Base-by-base conservation (phyloP, 1,284 basidiomycete species). In the Puccinia coronata region DNA sequence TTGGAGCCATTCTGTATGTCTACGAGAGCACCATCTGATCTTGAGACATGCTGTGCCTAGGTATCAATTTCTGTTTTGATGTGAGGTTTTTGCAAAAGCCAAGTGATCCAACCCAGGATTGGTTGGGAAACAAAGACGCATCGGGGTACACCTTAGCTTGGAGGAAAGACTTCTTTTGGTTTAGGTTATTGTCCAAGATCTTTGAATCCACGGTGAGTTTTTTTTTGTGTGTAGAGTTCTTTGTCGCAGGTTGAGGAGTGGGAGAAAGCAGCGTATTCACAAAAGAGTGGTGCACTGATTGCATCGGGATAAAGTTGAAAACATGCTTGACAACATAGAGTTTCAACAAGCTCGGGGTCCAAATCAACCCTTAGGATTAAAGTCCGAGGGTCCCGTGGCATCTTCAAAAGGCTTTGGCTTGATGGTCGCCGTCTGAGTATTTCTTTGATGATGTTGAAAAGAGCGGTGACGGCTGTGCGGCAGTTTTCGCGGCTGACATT, bases 11-110 rank as follows among this genome's bases (percentile, higher is more conserved):
- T n/a, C n/a, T n/a, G n/a, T n/a, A n/a, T n/a, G n/a, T n/a, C n/a
- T n/a, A n/a, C n/a, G n/a, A n/a, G n/a, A n/a, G n/a, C n/a, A n/a
- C n/a, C n/a, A n/a, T n/a, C n/a, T n/a, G n/a, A n/a, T n/a, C n/a
- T n/a, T n/a, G n/a, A n/a, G n/a, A n/a, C n/a, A n/a, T n/a, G n/a
- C n/a, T n/a, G n/a, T n/a, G n/a, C n/a, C 72, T 55, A 77, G 11
- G 43, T n/a, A 31, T 65, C 43, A 16, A 77, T 77, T 25, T n/a
- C 74, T 28, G 65, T 31, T 61, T 77, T 61, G 28, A 47, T 77
- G 49, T 63, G 28, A 4, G 74, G 25, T 61, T 67, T 65, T 23
- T 3, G n/a, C n/a, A 77, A 43, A 67, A 77, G 61, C 74, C 74
- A 77, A 23, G 18, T 63, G 16, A 77, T 28, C 74, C 74, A 77